Conservation (phyloP, 2,329 filamentous ascomycete species). For the Fusarium keratoplasticum region DNA sequence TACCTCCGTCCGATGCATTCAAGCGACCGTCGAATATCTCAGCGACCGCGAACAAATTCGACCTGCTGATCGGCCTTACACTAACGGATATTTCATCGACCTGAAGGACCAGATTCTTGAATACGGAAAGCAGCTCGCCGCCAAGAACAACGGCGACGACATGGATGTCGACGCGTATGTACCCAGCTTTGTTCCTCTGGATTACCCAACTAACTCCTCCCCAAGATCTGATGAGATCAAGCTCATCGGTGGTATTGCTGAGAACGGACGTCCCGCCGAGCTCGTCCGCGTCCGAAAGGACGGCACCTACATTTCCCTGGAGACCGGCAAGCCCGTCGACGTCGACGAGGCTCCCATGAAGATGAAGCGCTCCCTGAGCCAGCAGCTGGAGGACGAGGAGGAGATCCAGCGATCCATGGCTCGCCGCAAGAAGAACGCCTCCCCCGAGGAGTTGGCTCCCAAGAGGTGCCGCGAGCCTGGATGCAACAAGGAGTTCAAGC, state of each 20-base stretch:
- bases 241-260: slow-evolving; percentile 82
- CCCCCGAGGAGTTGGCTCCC: slow-evolving; percentile 83
- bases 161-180: slow-evolving; percentile 71
- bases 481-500: slow-evolving; percentile 93
- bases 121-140: slow-evolving; percentile 86
- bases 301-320: slow-evolving; percentile 82
- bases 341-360: slow-evolving; percentile 62
- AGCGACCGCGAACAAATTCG: slow-evolving; percentile 88
- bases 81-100: slow-evolving; percentile 96
- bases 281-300: slow-evolving; percentile 85
- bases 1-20: slow-evolving; percentile 88
- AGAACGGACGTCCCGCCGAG: slow-evolving; percentile 86
- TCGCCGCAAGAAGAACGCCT: slow-evolving; percentile 91
- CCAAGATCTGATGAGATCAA: slow-evolving; percentile 74
- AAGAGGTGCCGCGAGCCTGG: slow-evolving; percentile 80
- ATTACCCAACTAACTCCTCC: slow-evolving; percentile 45
- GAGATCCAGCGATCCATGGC: slow-evolving; percentile 93
- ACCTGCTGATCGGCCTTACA: slow-evolving; percentile 89
- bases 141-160: slow-evolving; percentile 71
- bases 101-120: slow-evolving; percentile 92
- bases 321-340: slow-evolving; percentile 74
- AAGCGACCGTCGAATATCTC: slow-evolving; percentile 87
- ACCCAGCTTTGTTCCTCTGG: slow-evolving; percentile 47
- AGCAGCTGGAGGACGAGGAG: slow-evolving; percentile 82
- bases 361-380: slow-evolving; percentile 74